These are phyloP conservation scores for Pythium coloratum DNA, from an alignment of 352 stramenopile genomes.

Conservation along the genomic window DNA sequence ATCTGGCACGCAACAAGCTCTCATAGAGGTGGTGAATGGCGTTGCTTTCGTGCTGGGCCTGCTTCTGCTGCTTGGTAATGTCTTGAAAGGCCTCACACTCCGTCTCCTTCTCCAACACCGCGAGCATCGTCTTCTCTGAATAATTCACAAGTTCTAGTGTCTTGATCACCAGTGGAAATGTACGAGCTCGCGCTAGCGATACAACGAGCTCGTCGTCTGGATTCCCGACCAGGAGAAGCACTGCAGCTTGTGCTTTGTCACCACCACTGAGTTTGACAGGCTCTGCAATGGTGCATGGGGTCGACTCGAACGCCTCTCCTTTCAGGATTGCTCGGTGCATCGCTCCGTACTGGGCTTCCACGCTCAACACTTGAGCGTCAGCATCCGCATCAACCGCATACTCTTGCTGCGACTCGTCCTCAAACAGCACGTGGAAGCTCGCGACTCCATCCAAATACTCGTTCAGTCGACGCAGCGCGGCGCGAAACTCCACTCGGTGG, in stretches of 20 bases:
- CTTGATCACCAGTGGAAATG: constrained; percentile 4
- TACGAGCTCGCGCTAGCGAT: background rate
- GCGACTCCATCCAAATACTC: background rate
- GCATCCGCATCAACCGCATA: background rate
- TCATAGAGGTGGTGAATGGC: background rate
- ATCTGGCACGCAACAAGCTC: background rate
- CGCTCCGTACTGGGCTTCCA: constrained; percentile 20
- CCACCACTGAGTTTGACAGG: background rate
- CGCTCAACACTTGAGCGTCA: background rate
- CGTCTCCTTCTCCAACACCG: background rate
- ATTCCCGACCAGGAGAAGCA: background rate
- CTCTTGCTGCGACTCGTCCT: constrained; percentile 16
- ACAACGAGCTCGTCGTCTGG: background rate
- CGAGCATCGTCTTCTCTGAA: background rate
- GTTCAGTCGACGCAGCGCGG: background rate
- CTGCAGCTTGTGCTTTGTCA: background rate
- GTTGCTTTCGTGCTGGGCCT: background rate
- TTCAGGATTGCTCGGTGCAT: constrained; percentile 9
- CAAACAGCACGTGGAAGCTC: constrained; percentile 14
- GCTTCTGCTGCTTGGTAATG: background rate
- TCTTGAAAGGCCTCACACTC: background rate
- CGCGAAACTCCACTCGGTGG: background rate
- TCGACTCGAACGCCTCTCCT: constrained; percentile 11
- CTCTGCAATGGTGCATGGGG: constrained; percentile 2
- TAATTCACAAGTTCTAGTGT: background rate